Percentiles rank a stretch among this genome's conserved stretches.
phyloP scores from a whole-genome alignment of 345 rosid species.

The Salix udensis region DNA sequence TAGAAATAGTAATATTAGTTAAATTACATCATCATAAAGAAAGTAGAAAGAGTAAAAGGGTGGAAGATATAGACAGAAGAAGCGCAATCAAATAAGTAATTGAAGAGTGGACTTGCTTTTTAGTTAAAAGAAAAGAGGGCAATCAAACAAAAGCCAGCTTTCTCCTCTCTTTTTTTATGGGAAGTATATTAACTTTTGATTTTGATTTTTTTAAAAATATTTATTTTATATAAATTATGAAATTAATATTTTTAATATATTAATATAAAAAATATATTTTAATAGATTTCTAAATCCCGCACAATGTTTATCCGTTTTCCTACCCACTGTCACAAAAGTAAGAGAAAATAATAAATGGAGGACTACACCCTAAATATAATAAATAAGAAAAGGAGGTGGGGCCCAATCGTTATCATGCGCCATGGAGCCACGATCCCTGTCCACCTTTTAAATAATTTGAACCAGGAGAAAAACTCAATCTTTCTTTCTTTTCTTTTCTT shows the following conservation, averaged over 20 bases:
- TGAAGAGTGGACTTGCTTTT: background rate
- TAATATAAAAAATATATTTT: background rate
- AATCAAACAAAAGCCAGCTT: slow-evolving; percentile 28
- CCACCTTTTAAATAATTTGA: slow-evolving; percentile 35
- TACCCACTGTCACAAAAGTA: background rate
- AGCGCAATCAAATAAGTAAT: background rate
- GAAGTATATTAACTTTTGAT: background rate
- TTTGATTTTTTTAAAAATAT: background rate
- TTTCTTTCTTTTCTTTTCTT: background rate
- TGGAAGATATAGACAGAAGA: background rate
- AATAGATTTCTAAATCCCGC: background rate
- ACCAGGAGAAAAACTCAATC: slow-evolving; percentile 9
- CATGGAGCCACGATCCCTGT: slow-evolving; percentile 35
- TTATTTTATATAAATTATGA: background rate
- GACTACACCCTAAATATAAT: background rate
- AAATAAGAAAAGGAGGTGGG: background rate
- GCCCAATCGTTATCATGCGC: slow-evolving; percentile 38
- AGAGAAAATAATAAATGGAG: background rate
- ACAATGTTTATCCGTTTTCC: too few relatives aligned
- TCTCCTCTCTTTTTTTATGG: background rate
- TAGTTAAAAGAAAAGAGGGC: background rate
- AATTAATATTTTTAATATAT: background rate
- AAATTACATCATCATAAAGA: background rate
- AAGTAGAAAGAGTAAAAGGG: background rate
- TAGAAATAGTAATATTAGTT: background rate